Evolutionary conservation across 2,329 filamentous ascomycete species (phyloP).

Genomic region (Diaporthe sp.): DNA sequence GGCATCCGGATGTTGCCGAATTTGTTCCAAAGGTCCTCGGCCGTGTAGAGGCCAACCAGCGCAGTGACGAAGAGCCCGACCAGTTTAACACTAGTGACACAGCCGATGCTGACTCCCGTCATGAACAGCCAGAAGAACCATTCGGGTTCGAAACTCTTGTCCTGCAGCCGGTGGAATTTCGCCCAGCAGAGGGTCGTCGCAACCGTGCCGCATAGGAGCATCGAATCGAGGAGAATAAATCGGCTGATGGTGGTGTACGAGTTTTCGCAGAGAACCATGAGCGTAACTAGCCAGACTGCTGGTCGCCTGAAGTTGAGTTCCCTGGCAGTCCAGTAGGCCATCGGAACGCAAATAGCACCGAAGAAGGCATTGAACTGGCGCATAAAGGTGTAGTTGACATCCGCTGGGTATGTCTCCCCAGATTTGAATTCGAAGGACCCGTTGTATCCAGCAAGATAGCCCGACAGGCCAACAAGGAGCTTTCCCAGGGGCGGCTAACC

Average conservation of each 20-base stretch:
- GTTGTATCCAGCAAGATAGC: conserved; percentile 97
- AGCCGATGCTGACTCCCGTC: conserved; percentile 95
- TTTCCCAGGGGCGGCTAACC: conserved; percentile 90
- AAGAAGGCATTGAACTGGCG: conserved; percentile 97
- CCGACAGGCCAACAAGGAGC: conserved; percentile 97
- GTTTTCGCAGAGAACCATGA: conserved; percentile 99
- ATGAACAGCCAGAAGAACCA: conserved; percentile 97
- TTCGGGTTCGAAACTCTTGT: conserved; percentile 87
- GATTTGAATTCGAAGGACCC: conserved; percentile 99
- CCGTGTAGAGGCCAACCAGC: conserved; percentile 93
- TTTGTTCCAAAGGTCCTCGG: conserved; percentile 98
- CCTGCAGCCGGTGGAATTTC: conserved; percentile 91
- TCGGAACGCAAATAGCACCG: conserved; percentile 89
- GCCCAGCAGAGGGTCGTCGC: conserved; percentile 97
- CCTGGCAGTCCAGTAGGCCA: conserved; percentile 95
- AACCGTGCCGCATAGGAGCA: conserved; percentile 99
- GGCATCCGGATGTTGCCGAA: conserved; percentile 96
- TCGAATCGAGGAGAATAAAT: conserved; percentile 98
- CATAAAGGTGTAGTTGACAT: conserved; percentile 99
- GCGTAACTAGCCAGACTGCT: conserved; percentile 92
- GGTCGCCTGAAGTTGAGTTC: conserved; percentile 89
- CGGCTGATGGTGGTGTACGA: conserved; percentile 99
- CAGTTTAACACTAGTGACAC: conserved; percentile 98
- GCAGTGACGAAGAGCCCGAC: conserved; percentile 97
- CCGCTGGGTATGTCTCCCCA: conserved; percentile 92